Evolutionary conservation across 2,329 filamentous ascomycete species (phyloP).

Genomic region (Penicillium italicum): DNA sequence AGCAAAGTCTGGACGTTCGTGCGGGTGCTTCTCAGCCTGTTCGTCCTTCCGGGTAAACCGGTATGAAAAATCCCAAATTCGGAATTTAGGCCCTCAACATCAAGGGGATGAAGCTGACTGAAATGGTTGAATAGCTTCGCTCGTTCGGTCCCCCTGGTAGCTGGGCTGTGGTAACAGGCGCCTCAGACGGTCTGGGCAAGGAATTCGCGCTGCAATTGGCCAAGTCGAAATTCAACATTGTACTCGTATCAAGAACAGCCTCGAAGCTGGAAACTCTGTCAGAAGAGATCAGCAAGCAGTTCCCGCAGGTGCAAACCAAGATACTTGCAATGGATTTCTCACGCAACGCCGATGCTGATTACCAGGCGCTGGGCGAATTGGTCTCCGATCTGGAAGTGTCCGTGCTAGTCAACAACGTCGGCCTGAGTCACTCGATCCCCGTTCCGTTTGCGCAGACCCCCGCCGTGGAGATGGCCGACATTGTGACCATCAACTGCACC

Average conservation of each 20-base stretch:
- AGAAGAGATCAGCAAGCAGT: slow-evolving; percentile 67
- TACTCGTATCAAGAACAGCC: slow-evolving; percentile 92
- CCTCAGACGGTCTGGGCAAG: slow-evolving; percentile 94
- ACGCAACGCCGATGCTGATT: slow-evolving; percentile 73
- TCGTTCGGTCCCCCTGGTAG: slow-evolving; percentile 88
- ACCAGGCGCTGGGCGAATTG: slow-evolving; percentile 65
- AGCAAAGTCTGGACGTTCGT: slow-evolving; percentile 57
- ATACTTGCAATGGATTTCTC: slow-evolving; percentile 89
- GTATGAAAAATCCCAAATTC: slow-evolving; percentile 42
- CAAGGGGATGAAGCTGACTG: slow-evolving; percentile 14
- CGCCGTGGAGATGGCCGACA: slow-evolving; percentile 76
- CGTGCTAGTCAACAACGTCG: slow-evolving; percentile 95
- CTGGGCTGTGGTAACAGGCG: slow-evolving; percentile 92
- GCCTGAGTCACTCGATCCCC: slow-evolving; percentile 88
- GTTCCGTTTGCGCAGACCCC: slow-evolving; percentile 80
- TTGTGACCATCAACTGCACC: slow-evolving; percentile 92
- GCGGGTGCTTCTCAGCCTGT: slow-evolving; percentile 62
- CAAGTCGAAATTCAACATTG: slow-evolving; percentile 84
- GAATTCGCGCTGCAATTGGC: slow-evolving; percentile 92
- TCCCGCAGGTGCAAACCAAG: slow-evolving; percentile 67
- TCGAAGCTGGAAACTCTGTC: slow-evolving; percentile 81
- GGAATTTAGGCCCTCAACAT: background rate
- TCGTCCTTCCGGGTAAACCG: slow-evolving; percentile 58
- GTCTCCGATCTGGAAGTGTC: slow-evolving; percentile 73
- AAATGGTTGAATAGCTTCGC: slow-evolving; percentile 61